Base-by-base conservation (phyloP, 2,329 filamentous ascomycete genomes). In the Lachnellula subtilissima region DNA sequence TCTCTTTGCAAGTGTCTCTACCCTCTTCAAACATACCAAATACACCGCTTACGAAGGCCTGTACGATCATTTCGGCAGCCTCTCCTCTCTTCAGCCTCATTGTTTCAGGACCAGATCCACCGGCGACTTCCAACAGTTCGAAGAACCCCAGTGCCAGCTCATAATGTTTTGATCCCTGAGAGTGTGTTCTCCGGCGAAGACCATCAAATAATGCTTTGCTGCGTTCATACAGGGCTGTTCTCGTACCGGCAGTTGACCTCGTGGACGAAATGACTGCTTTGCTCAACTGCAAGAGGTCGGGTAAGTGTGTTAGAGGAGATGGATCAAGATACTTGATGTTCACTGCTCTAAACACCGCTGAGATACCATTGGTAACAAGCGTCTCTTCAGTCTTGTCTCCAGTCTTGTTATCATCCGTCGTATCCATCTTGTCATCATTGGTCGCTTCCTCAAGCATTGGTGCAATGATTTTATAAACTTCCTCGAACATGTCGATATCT, bases 401-500 rank as follows among this genome's bases (percentile, higher is more conserved):
- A 19, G 50, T 59, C 19, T 68, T 65, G 5, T 40, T 56, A 35
- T 69, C 66, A 45, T 69, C 67, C 9, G 61, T 57, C 3, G 64
- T 69, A 48, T 91, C 87, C 87, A 91, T 91, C 54, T 78, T 78
- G 59, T 87, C 83, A 47, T 82, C 82, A 35, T 79, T 78, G 7
- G 70, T 72, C 4, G 81, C 64, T 28, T 84, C 80, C 45, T 86
- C 82, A 36, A 95, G 71, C 47, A 86, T 74, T 0, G 83, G 80
- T 28, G 74, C 75, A 12, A 89, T 82, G 51, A 96, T 81, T 5
- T 77, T 77, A 4, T 82, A 76, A 4, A 88, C 85, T 25, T 89
- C 83, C 4, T 79, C 74, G 64, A 88, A 83, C 72, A 96, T 76
- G 63, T 91, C 83, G 15, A 90, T 68, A 65, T 92, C 87, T 23